A percentile compares a stretch with the other conserved stretches of the same genome.
These are phyloP conservation scores for Rusavskia elegans DNA, from an alignment of 495 filamentous ascomycete genomes.

Conservation along the genomic window DNA sequence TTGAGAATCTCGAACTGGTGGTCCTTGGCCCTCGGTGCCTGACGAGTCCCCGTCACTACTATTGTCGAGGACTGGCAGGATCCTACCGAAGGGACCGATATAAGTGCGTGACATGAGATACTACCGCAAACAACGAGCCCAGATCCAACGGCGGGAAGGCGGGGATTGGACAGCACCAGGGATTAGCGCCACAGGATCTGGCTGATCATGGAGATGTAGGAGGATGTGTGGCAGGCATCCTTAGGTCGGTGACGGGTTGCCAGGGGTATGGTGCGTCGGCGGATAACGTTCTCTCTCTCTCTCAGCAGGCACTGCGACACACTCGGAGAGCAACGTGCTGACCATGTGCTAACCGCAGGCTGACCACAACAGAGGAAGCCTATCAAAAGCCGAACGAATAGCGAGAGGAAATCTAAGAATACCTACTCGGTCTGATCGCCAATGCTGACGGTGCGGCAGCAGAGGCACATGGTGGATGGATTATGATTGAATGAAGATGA, in stretches of 20 bases:
- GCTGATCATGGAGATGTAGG: not conserved
- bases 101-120: slow-evolving; percentile 28
- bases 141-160: not conserved
- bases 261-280: not conserved
- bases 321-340: not conserved
- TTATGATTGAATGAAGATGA: not conserved
- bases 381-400: not conserved
- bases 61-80: slow-evolving; percentile 23
- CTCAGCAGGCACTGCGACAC: not conserved
- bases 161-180: not conserved
- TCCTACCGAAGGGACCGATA: slow-evolving; percentile 33
- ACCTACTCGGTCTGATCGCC: not conserved
- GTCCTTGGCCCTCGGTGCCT: slow-evolving; percentile 19
- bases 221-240: not conserved
- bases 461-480: not conserved
- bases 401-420: not conserved
- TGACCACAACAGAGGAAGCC: not conserved
- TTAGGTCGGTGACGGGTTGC: not conserved
- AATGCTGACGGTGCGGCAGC: not conserved
- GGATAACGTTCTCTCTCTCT: not conserved
- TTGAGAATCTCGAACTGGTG: slow-evolving; percentile 22
- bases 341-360: not conserved
- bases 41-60: slow-evolving; percentile 9
- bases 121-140: not conserved
- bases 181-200: not conserved